Conservation (phyloP, 2,329 filamentous ascomycete species). For the Penicillium rolfsii region DNA sequence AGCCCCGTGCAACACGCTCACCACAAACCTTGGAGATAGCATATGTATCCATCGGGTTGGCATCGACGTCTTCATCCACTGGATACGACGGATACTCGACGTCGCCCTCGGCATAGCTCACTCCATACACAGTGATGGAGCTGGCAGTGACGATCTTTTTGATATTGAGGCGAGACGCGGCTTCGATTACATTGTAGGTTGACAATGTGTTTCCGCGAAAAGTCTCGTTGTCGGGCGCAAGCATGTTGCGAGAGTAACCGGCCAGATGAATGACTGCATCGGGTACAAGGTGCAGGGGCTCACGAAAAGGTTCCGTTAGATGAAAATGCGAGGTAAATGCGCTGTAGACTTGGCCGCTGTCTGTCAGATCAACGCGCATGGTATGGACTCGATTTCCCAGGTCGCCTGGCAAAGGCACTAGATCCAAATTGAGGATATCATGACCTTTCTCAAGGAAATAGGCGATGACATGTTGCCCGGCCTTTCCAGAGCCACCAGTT, state of each 20-base stretch:
- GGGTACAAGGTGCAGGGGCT: constrained; percentile 48
- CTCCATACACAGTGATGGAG: constrained; percentile 64
- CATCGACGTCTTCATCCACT: constrained; percentile 61
- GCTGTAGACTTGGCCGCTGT: constrained; percentile 60
- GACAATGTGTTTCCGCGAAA: constrained; percentile 60
- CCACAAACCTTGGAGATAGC: constrained; percentile 63
- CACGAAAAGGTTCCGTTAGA: constrained; percentile 47
- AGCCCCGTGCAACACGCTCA: constrained; percentile 60
- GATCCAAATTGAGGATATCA: constrained; percentile 60
- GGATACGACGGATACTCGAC: constrained; percentile 62
- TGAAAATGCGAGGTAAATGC: constrained; percentile 61
- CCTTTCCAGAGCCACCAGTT: constrained; percentile 61
- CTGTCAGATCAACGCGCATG: constrained; percentile 59
- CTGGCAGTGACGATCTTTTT: constrained; percentile 65
- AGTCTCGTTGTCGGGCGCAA: constrained; percentile 63
- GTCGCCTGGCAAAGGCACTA: constrained; percentile 48
- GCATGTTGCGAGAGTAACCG: constrained; percentile 62
- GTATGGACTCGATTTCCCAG: constrained; percentile 53
- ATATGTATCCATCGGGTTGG: constrained; percentile 65
- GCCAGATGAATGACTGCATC: constrained; percentile 67
- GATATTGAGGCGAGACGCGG: constrained; percentile 63
- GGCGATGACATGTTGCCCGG: constrained; percentile 58
- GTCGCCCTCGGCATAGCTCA: constrained; percentile 64
- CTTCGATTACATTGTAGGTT: constrained; percentile 67
- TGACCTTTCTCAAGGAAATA: constrained; percentile 57